Evolutionary conservation across 164 flowering plant species (phyloP), one percentile per base, ranked within the genome.

Genomic region (Stephania yunnanensis): DNA sequence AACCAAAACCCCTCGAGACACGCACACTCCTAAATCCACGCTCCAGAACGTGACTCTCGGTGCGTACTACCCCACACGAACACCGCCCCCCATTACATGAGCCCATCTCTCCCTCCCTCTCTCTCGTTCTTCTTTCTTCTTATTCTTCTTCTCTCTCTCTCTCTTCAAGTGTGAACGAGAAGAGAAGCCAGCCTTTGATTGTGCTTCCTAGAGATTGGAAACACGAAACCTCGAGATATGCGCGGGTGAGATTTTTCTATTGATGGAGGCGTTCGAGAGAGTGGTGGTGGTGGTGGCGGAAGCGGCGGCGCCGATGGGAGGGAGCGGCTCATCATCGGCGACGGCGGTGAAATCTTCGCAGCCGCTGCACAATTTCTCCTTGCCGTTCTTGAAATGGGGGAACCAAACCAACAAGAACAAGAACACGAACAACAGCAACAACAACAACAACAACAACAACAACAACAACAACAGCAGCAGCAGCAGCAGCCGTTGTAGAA

Each of bases 371-470:
- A 89, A 91, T 80, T 91, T 91, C 88, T 71, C 84, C 29, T 19
- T 90, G 65, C 92, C 92, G 45, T 73, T 73, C 22, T 80, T 90
- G 77, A 84, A 85, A 81, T 91, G 98, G 97, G 95, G 94, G 7
- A 83, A 36, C 42, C 42, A 36, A 36, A 36, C 42, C 4, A 36
- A 36, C 42, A 36, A 75, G 42, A 91, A 87, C 31, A 71, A 74
- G 46, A 52, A 29, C 84, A 25, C 25, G 0, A 80, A 68, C 73
- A 79, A 81, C 68, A 83, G 88, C 42, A 36, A 1, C 42, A 36
- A 29, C 84, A 81, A 65, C 42, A 36, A 1, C 42, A 36, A 29
- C 84, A 81, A 65, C 42, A 36, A 75, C 31, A 91, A 87, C 31
- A 71, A 74, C 30, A 52, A 29, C 84, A 80, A 68, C 73, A 79